Evolutionary conservation across 2,329 filamentous ascomycete species (phyloP).

Genomic region (Sporothrix pallida): DNA sequence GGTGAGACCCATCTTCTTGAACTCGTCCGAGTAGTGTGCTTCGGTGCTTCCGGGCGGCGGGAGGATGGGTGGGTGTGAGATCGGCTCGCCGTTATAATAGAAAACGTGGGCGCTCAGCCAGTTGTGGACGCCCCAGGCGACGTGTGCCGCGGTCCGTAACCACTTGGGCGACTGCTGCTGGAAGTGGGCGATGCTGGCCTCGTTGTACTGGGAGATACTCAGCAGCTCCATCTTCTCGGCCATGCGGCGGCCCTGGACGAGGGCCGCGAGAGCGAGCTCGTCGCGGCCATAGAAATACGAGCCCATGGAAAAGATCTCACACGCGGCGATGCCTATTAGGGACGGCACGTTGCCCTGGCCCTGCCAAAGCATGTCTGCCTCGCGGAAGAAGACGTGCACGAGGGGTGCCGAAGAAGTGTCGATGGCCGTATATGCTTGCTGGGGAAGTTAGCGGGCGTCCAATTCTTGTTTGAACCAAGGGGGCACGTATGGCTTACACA

Average conservation of each 20-base stretch:
- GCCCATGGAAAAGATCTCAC: conserved; percentile 32
- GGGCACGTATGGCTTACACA: conserved; percentile 20
- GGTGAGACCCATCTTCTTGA: background rate
- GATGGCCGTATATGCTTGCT: conserved; percentile 21
- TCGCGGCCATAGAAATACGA: conserved; percentile 34
- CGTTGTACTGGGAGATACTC: background rate
- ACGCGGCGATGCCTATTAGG: background rate
- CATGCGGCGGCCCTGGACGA: conserved; percentile 32
- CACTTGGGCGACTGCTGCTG: conserved; percentile 22
- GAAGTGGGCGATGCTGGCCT: background rate
- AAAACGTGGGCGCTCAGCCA: conserved; percentile 32
- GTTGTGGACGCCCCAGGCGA: conserved; percentile 35
- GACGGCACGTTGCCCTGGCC: conserved; percentile 17
- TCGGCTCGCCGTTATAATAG: conserved; percentile 29
- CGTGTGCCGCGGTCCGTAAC: conserved; percentile 31
- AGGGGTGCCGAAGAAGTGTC: background rate
- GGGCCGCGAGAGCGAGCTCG: background rate
- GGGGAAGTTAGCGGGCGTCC: background rate
- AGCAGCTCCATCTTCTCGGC: conserved; percentile 27
- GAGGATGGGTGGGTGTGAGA: conserved; percentile 18
- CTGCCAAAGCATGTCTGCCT: conserved; percentile 4
- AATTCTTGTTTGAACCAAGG: background rate
- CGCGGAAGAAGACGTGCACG: conserved; percentile 15
- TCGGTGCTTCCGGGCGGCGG: background rate
- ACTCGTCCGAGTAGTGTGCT: background rate